Evolutionary conservation across 305 asterid species (phyloP).

Genomic region (Fraxinus dipetala): DNA sequence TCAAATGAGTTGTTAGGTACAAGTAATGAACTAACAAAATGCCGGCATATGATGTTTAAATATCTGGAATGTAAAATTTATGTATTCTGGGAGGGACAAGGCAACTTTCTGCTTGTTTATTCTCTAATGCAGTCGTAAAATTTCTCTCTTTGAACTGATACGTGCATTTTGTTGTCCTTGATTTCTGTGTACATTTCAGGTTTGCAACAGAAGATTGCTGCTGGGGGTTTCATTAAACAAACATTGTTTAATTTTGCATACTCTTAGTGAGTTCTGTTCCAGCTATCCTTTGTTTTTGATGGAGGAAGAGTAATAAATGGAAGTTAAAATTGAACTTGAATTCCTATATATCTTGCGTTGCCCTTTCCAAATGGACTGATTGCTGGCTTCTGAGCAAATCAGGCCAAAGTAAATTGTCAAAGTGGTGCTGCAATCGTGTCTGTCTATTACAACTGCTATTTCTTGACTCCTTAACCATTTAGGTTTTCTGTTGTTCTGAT

Average conservation of each 20-base stretch:
- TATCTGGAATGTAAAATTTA: not conserved
- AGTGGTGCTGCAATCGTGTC: not conserved
- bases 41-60: not conserved
- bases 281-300: constrained; percentile 8
- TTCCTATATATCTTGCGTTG: constrained; percentile 2
- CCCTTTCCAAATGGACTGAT: not conserved
- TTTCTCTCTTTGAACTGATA: not conserved
- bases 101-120: not conserved
- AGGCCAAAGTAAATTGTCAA: not conserved
- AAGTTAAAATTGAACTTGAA: constrained; percentile 1
- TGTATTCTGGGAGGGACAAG: not conserved
- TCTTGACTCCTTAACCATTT: constrained; percentile 6
- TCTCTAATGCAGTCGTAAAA: not conserved
- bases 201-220: constrained; percentile 75
- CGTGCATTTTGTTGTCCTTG: constrained; percentile 18
- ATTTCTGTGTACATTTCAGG: constrained; percentile 46
- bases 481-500: constrained; percentile 22
- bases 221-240: constrained; percentile 70
- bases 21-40: not conserved
- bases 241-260: constrained; percentile 76
- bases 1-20: not conserved
- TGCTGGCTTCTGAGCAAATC: constrained; percentile 12
- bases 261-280: constrained; percentile 59
- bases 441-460: not conserved
- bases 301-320: not conserved